phyloP scores from a whole-genome alignment of 441 rosid genomes.

The Hypseocharis bilobata region DNA sequence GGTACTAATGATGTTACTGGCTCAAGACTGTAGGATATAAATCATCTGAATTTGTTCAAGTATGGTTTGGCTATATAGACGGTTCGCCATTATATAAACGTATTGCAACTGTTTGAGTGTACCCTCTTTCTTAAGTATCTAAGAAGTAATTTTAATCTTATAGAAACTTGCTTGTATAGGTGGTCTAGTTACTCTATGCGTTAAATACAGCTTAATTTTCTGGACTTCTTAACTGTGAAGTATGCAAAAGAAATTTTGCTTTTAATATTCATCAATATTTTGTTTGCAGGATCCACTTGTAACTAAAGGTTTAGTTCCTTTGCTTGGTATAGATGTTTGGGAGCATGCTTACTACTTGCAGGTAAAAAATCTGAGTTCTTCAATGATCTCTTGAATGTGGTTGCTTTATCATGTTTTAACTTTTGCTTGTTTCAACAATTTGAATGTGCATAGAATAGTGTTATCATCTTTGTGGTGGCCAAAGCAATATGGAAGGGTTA shows the following conservation, averaged over 20 bases:
- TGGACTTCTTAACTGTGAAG: not conserved
- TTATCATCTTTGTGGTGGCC: not conserved
- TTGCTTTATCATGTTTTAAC: not conserved
- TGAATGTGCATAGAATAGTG: not conserved
- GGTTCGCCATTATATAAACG: not conserved
- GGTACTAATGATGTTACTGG: not conserved
- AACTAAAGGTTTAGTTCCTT: slow-evolving; percentile 76
- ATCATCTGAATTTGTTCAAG: not conserved
- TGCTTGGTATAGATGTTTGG: slow-evolving; percentile 95
- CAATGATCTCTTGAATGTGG: not conserved
- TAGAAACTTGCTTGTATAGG: not conserved
- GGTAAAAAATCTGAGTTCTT: slow-evolving; percentile 40
- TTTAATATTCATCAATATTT: slow-evolving; percentile 7
- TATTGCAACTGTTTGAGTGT: not conserved
- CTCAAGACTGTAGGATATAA: not conserved
- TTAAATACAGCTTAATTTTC: not conserved
- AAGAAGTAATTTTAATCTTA: not conserved
- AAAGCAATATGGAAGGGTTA: not conserved
- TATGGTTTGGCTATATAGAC: not conserved
- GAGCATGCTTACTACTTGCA: slow-evolving; percentile 97
- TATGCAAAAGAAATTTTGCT: not conserved
- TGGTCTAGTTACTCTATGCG: not conserved
- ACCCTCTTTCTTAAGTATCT: too few species aligned
- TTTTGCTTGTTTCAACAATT: not conserved
- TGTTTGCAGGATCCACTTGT: slow-evolving; percentile 74